These are phyloP conservation scores for Rubus parviflorus DNA, from an alignment of 306 rosid genomes.

Conservation along the genomic window DNA sequence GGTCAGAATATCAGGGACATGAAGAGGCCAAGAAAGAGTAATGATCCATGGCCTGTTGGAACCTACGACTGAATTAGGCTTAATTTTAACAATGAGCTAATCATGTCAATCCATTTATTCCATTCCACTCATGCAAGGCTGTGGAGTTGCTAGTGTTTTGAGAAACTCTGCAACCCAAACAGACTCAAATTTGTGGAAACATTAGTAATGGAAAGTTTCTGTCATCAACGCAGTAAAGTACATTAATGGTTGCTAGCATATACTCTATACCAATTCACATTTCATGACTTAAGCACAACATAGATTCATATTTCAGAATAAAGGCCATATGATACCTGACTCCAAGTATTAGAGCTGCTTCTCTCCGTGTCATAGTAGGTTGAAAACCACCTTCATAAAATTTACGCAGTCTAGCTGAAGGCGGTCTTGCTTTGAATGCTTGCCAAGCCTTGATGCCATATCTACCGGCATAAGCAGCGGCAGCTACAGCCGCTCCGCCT, in stretches of 20 bases:
- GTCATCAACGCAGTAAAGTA: neutral
- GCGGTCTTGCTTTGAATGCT: slow-evolving; percentile 66
- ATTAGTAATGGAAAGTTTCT: neutral
- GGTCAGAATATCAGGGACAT: neutral
- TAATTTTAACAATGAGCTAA: neutral
- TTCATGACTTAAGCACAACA: neutral
- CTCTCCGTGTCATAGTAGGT: slow-evolving; percentile 69
- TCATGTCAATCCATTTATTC: neutral
- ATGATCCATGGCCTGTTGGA: neutral
- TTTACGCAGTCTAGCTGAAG: slow-evolving; percentile 46
- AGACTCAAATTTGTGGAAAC: neutral
- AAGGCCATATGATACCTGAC: slow-evolving; percentile 47
- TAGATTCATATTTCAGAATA: neutral
- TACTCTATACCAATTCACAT: neutral
- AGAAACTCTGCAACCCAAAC: neutral
- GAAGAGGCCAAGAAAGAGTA: neutral
- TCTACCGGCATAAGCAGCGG: slow-evolving; percentile 77
- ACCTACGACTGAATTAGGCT: neutral
- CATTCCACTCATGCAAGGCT: neutral
- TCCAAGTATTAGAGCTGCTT: slow-evolving; percentile 79
- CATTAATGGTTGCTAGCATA: neutral
- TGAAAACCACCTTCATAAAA: slow-evolving; percentile 87
- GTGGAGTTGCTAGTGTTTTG: neutral
- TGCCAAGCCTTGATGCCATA: slow-evolving; percentile 81
- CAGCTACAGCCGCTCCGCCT: slow-evolving; percentile 73